Evolutionary conservation across 805 yeast species (phyloP).

Genomic region (Candida yuanshanica): DNA sequence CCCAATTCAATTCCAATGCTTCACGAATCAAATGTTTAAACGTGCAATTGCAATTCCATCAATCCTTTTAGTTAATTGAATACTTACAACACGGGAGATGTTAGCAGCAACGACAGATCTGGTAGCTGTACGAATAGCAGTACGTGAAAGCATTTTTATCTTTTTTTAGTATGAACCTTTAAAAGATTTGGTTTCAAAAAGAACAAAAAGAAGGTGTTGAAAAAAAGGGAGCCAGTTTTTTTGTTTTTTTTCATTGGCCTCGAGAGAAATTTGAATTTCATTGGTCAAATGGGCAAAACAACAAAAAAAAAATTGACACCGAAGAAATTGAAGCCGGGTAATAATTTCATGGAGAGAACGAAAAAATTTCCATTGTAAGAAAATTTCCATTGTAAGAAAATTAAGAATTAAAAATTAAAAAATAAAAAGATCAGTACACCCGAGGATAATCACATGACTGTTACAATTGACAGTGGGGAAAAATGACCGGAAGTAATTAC

Average conservation of each 20-base stretch:
- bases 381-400: no score
- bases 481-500: no score
- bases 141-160: slow-evolving; percentile 71
- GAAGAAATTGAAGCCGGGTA: not conserved
- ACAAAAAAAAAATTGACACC: no score
- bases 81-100: slow-evolving; percentile 41
- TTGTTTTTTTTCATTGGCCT: slow-evolving; percentile 21
- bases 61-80: not conserved
- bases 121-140: slow-evolving; percentile 79
- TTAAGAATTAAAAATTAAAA: no score
- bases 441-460: no score
- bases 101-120: slow-evolving; percentile 65
- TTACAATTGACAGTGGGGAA: no score
- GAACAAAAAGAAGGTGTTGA: slow-evolving; percentile 12
- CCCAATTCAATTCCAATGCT: no score
- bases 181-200: slow-evolving; percentile 4
- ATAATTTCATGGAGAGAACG: no score
- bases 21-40: no score
- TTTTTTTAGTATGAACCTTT: slow-evolving; percentile 5
- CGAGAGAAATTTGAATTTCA: slow-evolving; percentile 7
- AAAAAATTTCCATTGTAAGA: no score
- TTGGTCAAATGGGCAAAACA: slow-evolving; percentile 5
- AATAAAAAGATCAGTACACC: no score
- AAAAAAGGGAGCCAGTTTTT: slow-evolving; percentile 16
- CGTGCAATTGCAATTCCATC: not conserved